A percentile compares a stretch with the other conserved stretches of the same genome.
These are phyloP conservation scores for Rosa chinensis DNA, from an alignment of 306 rosid species.

Conservation along the genomic window DNA sequence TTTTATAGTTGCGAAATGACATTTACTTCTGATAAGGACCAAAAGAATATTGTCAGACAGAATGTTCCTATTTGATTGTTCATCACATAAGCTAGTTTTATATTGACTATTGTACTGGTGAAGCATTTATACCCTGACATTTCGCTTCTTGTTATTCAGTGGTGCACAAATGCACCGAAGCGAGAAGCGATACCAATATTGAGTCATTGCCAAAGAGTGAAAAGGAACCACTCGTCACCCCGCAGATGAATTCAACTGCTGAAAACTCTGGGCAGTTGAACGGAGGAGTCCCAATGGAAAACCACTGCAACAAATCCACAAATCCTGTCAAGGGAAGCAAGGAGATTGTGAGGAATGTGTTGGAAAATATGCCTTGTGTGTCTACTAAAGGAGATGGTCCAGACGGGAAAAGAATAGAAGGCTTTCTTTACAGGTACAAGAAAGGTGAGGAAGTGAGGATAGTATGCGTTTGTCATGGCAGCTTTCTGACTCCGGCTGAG, in stretches of 20 bases:
- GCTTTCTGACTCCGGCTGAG: constrained; percentile 69
- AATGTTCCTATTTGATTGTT: background rate
- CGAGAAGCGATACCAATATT: constrained; percentile 30
- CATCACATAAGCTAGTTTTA: background rate
- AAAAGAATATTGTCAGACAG: background rate
- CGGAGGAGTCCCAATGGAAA: constrained; percentile 7
- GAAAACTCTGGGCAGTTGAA: constrained; percentile 18
- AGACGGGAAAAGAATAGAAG: constrained; percentile 60
- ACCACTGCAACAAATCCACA: constrained; percentile 6
- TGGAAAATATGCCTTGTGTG: constrained; percentile 73
- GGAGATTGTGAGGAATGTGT: constrained; percentile 38
- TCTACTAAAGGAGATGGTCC: constrained; percentile 63
- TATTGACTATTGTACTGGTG: background rate
- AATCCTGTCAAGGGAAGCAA: constrained; percentile 24
- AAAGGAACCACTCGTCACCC: constrained; percentile 20
- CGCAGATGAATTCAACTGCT: background rate
- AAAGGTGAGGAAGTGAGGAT: constrained; percentile 78
- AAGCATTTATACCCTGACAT: background rate
- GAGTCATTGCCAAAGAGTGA: constrained; percentile 26
- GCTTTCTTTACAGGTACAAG: constrained; percentile 70
- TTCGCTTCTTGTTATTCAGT: background rate
- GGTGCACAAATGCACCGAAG: constrained; percentile 29
- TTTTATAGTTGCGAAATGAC: background rate
- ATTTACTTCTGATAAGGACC: background rate
- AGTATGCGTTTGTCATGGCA: constrained; percentile 78